A percentile compares a stretch with the other conserved stretches of the same genome.
Conservation (phyloP, 202 grass and related monocot genomes). For the Schoenoplectus triqueter region DNA sequence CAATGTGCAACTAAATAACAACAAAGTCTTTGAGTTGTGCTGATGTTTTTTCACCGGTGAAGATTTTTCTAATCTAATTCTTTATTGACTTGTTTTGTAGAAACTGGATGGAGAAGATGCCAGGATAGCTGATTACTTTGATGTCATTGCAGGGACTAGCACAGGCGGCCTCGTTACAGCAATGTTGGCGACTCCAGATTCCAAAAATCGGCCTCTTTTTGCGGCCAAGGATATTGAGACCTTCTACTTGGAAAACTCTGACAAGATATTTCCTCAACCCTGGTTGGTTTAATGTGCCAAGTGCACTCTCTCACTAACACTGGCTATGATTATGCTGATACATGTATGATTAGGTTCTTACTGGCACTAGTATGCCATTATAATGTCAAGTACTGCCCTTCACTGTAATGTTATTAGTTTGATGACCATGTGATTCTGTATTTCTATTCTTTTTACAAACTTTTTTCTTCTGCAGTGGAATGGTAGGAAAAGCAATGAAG, state of each 20-base stretch:
- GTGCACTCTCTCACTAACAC: neutral
- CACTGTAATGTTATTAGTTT: constrained; percentile 7
- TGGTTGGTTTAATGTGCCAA: constrained; percentile 34
- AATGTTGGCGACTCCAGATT: constrained; percentile 57
- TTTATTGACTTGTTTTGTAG: constrained; percentile 38
- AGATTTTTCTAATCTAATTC: constrained; percentile 18
- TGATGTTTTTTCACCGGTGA: neutral
- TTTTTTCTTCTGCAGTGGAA: constrained; percentile 57
- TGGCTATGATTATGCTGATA: neutral
- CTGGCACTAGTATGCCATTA: neutral
- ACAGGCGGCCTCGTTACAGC: constrained; percentile 62
- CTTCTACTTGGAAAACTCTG: constrained; percentile 55
- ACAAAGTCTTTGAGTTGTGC: neutral
- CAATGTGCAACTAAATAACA: constrained; percentile 7
- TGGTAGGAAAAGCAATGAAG: constrained; percentile 54
- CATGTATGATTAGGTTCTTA: neutral
- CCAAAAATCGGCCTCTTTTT: constrained; percentile 50
- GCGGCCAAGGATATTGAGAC: constrained; percentile 55
- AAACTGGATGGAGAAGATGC: constrained; percentile 45
- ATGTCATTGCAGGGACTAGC: constrained; percentile 64
- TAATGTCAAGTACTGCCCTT: neutral
- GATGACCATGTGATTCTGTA: constrained; percentile 12
- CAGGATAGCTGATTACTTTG: constrained; percentile 67
- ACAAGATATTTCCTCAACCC: constrained; percentile 58
- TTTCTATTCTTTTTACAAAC: neutral